phyloP scores from a whole-genome alignment of 306 rosid genomes.

The Neltuma alba region DNA sequence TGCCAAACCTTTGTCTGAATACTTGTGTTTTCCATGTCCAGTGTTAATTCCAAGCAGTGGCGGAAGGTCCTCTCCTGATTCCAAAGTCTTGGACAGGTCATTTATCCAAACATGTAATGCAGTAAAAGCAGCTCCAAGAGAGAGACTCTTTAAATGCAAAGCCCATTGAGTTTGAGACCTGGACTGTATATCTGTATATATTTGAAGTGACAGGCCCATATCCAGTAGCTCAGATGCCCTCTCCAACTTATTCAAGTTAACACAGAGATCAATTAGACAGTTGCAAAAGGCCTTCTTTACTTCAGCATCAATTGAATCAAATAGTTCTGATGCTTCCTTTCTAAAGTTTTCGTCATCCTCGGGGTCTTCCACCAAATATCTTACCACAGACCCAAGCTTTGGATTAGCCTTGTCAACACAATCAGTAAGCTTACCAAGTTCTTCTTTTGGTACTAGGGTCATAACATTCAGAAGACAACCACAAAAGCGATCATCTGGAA shows the following conservation, averaged over 20 bases:
- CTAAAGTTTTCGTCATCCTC: constrained; percentile 50
- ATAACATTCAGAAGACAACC: constrained; percentile 89
- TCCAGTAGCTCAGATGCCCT: constrained; percentile 68
- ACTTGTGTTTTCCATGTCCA: constrained; percentile 72
- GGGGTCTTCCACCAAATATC: constrained; percentile 53
- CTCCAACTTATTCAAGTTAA: constrained; percentile 53
- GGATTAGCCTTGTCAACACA: constrained; percentile 71
- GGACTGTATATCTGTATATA: constrained; percentile 67
- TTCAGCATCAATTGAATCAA: constrained; percentile 48
- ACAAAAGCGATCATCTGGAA: constrained; percentile 76
- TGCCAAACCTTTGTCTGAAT: constrained; percentile 67
- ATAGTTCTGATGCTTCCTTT: constrained; percentile 65
- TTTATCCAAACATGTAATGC: constrained; percentile 86
- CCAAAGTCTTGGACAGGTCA: constrained; percentile 67
- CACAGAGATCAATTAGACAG: constrained; percentile 81
- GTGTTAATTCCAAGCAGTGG: constrained; percentile 78
- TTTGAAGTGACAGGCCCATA: constrained; percentile 59
- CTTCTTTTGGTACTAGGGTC: constrained; percentile 72
- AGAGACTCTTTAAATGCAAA: constrained; percentile 79
- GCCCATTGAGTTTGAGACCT: constrained; percentile 75
- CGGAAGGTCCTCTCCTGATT: constrained; percentile 78
- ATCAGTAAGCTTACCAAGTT: constrained; percentile 56
- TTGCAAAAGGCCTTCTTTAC: constrained; percentile 75
- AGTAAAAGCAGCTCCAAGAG: constrained; percentile 79
- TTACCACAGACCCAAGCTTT: constrained; percentile 64